phyloP scores from a whole-genome alignment of 192 early-diverging fungal genomes.

The Endogone sp. region DNA sequence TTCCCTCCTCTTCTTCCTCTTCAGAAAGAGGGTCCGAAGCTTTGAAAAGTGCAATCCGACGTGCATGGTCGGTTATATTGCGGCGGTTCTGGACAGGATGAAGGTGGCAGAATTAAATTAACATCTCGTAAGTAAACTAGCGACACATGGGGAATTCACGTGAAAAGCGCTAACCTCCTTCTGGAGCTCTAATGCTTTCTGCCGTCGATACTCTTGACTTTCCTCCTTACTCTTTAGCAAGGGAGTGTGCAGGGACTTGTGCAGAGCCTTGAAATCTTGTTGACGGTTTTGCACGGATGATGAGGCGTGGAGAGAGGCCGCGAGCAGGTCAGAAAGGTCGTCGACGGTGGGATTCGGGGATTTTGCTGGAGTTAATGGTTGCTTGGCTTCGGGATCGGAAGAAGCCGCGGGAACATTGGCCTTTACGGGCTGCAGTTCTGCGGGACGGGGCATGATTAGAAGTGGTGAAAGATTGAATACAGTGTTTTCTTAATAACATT shows the following conservation, averaged over 20 bases:
- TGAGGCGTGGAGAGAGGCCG: conserved; percentile 18
- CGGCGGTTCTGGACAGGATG: conserved; percentile 24
- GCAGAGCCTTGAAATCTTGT: conserved; percentile 19
- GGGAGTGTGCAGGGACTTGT: not conserved
- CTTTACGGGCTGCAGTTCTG: too few species aligned
- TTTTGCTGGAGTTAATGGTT: too few species aligned
- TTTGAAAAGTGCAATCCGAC: conserved; percentile 37
- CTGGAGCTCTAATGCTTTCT: conserved; percentile 34
- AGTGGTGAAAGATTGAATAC: too few species aligned
- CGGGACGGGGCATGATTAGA: too few species aligned
- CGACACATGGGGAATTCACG: not conserved
- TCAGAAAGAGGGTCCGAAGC: conserved; percentile 17
- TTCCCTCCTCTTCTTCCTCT: conserved; percentile 18
- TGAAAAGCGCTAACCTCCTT: conserved; percentile 25
- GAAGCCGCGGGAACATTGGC: too few species aligned
- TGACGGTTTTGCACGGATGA: conserved; percentile 20
- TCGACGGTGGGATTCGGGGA: conserved; percentile 30
- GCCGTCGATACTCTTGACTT: conserved; percentile 35
- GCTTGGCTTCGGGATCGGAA: too few species aligned
- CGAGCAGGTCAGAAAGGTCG: conserved; percentile 24
- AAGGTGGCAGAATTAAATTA: not conserved
- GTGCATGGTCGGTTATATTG: conserved; percentile 37
- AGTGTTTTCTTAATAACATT: too few species aligned
- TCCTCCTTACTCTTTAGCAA: conserved; percentile 29
- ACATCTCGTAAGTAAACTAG: not conserved